These are phyloP conservation scores for Drosera spatulata DNA, from an alignment of 179 eudicot species.

Conservation along the genomic window DNA sequence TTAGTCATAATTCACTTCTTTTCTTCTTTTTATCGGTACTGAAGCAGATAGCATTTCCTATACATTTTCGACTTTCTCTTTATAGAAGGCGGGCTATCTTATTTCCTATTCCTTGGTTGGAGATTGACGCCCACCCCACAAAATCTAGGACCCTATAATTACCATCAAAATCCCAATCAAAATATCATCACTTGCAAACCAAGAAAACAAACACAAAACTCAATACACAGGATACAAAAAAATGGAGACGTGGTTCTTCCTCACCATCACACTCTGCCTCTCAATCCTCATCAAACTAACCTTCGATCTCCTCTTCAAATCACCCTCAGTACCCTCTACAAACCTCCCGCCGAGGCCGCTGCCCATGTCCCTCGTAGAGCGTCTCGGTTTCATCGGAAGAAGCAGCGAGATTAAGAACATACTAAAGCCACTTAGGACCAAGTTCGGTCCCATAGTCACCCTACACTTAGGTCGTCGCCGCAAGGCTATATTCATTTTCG, in stretches of 20 bases:
- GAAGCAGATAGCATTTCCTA: too few relatives aligned
- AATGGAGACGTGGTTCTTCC: not conserved
- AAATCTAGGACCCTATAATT: too few relatives aligned
- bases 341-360: not conserved
- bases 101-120: too few relatives aligned
- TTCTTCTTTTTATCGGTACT: too few relatives aligned
- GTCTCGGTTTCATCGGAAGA: not conserved
- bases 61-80: too few relatives aligned
- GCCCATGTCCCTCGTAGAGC: not conserved
- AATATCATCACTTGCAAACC: too few relatives aligned
- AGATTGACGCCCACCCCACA: too few relatives aligned
- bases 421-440: not conserved
- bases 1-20: too few relatives aligned
- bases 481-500: not conserved
- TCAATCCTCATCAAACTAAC: not conserved
- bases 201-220: too few relatives aligned
- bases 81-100: too few relatives aligned
- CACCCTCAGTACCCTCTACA: not conserved
- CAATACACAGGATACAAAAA: not conserved
- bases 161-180: too few relatives aligned
- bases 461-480: not conserved
- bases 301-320: not conserved
- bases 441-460: slow-evolving; percentile 4
- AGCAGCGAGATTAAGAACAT: not conserved
- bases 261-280: not conserved